Evolutionary conservation across 2,329 filamentous ascomycete species (phyloP).

Genomic region (Pseudogymnoascus sp.): DNA sequence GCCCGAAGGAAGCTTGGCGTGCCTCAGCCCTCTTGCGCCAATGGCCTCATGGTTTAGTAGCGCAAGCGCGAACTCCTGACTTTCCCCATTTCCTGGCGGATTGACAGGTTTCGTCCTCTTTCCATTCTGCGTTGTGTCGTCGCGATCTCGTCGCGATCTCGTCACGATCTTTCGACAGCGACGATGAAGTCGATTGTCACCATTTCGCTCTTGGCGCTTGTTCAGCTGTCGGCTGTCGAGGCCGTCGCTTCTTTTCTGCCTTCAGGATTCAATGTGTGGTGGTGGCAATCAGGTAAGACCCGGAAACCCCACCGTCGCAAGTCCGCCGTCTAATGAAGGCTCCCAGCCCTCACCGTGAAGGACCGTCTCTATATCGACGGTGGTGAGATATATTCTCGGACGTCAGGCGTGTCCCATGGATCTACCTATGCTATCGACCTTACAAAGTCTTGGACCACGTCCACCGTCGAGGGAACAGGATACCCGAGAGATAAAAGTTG

Average conservation of each 20-base stretch:
- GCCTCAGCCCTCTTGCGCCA: neutral
- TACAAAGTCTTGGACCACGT: slow-evolving; percentile 16
- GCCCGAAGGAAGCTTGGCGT: neutral
- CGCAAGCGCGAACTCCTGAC: neutral
- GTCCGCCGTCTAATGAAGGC: neutral
- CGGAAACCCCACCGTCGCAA: neutral
- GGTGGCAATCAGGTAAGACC: neutral
- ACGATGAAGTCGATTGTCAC: slow-evolving; percentile 4
- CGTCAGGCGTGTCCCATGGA: neutral
- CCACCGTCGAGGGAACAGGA: slow-evolving; percentile 7
- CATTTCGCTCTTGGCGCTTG: neutral
- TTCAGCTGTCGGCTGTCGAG: neutral
- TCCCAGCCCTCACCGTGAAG: neutral
- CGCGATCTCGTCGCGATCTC: neutral
- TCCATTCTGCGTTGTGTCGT: neutral
- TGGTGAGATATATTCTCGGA: neutral
- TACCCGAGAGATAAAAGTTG: neutral
- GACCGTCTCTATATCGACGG: slow-evolving; percentile 4
- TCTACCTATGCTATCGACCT: slow-evolving; percentile 17
- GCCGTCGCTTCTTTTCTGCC: neutral
- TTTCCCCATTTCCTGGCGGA: neutral
- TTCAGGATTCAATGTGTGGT: neutral
- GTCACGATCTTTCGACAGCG: neutral
- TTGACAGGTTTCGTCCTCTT: neutral
- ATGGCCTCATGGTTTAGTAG: neutral